Evolutionary conservation across 192 early-diverging fungal genomes (phyloP), one percentile per base, ranked within the genome.

Genomic region (Linnemannia zychae): DNA sequence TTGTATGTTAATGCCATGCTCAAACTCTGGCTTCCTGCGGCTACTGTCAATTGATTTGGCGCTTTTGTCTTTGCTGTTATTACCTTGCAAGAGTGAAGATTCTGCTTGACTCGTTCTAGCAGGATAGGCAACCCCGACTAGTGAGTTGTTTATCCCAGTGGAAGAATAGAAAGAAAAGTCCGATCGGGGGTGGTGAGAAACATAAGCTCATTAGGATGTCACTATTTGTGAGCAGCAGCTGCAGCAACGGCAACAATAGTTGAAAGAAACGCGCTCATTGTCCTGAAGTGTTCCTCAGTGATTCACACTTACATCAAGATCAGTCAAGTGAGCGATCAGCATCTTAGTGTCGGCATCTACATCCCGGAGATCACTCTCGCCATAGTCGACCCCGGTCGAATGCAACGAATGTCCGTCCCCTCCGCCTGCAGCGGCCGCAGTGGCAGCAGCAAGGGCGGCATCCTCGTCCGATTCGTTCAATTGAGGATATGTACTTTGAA

Each of bases 51-150:
- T 49, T 24, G 20, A 13, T 67, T 48, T 66, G 50, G 24, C 44
- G 31, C 37, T 53, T 69, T 72, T 57, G 24, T 49, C 17, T 33
- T 47, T 63, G 37, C 47, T 12, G 31, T 28, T 36, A 69, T 72
- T 86, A 94, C 94, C 89, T 96, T 96, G 86, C 90, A 90, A n/a
- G 89, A 88, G 37, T 90, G 82, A 47, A 93, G 89, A 48, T 92
- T 92, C 75, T 92, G 90, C 77, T 94, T 96, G 60, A 94, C 92
- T 69, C 92, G 91, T 57, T 94, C 93, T 33, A 96, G 82, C 44
- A 96, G 83, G 47, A 92, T 84, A 20, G 88, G 84, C 40, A 96
- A 87, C 34, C 95, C 95, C 67, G 90, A 90, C 95, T 96, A 76
- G 22, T 31, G 20, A 3, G 74, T 7, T 38, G 11, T 2, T n/a